Conservation (phyloP, 2,329 filamentous ascomycete genomes). For the Venturia asperata region DNA sequence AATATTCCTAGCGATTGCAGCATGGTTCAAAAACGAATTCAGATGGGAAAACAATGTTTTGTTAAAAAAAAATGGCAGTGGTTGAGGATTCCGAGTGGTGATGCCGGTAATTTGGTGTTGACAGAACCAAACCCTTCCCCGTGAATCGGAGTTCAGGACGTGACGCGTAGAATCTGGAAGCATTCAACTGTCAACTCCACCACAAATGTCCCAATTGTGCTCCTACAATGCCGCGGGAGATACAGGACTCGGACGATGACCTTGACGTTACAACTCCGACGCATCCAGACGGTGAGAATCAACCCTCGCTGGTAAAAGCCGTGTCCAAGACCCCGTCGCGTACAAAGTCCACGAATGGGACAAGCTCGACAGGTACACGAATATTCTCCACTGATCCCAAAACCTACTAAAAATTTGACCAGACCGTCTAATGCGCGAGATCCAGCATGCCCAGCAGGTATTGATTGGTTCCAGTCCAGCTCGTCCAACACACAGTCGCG, state of each 20-base stretch:
- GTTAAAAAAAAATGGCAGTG: too few species aligned
- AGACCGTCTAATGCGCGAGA: constrained; percentile 1
- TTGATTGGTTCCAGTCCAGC: constrained; percentile 3
- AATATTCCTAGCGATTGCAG: not conserved
- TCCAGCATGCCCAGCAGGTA: constrained; percentile 6
- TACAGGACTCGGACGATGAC: constrained; percentile 19
- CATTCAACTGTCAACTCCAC: not conserved
- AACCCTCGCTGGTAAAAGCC: not conserved
- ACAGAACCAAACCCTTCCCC: not conserved
- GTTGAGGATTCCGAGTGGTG: too few species aligned
- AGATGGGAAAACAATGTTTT: too few species aligned
- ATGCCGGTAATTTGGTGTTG: not conserved
- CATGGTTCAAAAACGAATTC: too few species aligned
- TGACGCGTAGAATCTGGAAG: not conserved
- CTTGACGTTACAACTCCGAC: not conserved
- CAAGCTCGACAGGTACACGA: not conserved
- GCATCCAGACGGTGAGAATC: not conserved
- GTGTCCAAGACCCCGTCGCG: not conserved
- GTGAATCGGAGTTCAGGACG: not conserved
- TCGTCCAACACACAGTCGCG: not conserved
- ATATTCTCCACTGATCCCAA: not conserved
- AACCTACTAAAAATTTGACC: not conserved
- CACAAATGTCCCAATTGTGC: constrained; percentile 1
- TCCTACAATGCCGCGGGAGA: constrained; percentile 8
- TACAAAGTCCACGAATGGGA: constrained; percentile 5